Conservation (phyloP, 345 rosid species). For the Rhizophora apiculata region DNA sequence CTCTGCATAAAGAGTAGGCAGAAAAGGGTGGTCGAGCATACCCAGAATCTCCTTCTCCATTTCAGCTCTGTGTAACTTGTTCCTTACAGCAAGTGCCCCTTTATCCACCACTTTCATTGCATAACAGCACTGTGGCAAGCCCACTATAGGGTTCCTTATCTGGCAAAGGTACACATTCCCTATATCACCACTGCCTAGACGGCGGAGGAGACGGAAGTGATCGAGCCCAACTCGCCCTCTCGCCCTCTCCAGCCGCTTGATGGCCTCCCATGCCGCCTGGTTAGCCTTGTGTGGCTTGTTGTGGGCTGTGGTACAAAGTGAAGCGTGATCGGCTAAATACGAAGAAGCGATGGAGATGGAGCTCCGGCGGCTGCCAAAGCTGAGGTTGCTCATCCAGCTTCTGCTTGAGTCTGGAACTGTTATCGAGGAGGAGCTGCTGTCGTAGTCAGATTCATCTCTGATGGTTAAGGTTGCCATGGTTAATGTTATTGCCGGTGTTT, state of each 20-base stretch:
- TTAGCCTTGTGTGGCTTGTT: conserved; percentile 95
- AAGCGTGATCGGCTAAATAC: conserved; percentile 18
- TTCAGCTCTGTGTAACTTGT: conserved; percentile 80
- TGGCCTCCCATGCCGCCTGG: conserved; percentile 85
- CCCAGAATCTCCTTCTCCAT: conserved; percentile 85
- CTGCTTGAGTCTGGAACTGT: conserved; percentile 73
- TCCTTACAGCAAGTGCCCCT: conserved; percentile 83
- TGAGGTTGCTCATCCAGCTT: conserved; percentile 81
- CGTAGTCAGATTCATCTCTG: conserved; percentile 60
- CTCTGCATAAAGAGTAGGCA: conserved; percentile 83
- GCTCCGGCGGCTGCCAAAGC: conserved; percentile 75
- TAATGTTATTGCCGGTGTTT: neutral
- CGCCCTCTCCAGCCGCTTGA: conserved; percentile 48
- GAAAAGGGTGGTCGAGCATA: conserved; percentile 87
- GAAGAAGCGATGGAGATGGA: conserved; percentile 56
- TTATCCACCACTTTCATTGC: conserved; percentile 96
- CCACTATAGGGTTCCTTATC: conserved; percentile 60
- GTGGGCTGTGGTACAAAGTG: conserved; percentile 21
- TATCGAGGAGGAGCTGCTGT: conserved; percentile 53
- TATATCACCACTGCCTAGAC: conserved; percentile 84
- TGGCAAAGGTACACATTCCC: conserved; percentile 95
- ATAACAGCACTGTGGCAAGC: conserved; percentile 55
- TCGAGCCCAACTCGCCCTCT: conserved; percentile 77
- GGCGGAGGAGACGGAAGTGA: conserved; percentile 70
- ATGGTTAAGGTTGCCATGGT: conserved; percentile 45